Percentiles rank a stretch among this genome's conserved stretches.
These are phyloP conservation scores for Magnolia changhungtana DNA, from an alignment of 164 flowering plant genomes.

Conservation along the genomic window DNA sequence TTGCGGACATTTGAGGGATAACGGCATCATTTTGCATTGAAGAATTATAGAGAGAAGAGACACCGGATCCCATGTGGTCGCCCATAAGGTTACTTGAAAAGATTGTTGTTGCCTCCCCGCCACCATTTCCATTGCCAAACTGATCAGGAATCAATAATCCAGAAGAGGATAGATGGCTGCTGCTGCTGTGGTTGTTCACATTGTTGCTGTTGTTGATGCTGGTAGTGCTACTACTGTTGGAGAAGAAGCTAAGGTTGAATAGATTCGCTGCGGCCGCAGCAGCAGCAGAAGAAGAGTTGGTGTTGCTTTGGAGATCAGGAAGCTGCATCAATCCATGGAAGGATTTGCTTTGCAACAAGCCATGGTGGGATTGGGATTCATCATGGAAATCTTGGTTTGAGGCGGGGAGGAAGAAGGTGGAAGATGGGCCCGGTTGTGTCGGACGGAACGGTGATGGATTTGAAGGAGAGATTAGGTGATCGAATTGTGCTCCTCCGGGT, in stretches of 20 bases:
- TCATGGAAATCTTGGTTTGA: slow-evolving; percentile 38
- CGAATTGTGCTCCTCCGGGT: slow-evolving; percentile 33
- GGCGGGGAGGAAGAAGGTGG: slow-evolving; percentile 33
- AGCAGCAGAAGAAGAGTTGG: slow-evolving; percentile 25
- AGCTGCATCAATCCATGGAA: slow-evolving; percentile 65
- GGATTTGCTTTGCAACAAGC: slow-evolving; percentile 31
- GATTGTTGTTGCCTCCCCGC: slow-evolving; percentile 26
- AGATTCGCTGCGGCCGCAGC: slow-evolving; percentile 30
- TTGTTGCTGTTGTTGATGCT: slow-evolving; percentile 25
- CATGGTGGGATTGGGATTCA: slow-evolving; percentile 32
- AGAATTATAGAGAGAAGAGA: slow-evolving; percentile 34
- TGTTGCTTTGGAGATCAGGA: slow-evolving; percentile 45
- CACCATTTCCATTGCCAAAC: slow-evolving; percentile 30
- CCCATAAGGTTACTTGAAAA: slow-evolving; percentile 40
- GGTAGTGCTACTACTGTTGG: slow-evolving; percentile 29
- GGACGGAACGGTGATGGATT: slow-evolving; percentile 28
- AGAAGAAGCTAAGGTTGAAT: slow-evolving; percentile 54
- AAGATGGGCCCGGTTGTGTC: slow-evolving; percentile 15
- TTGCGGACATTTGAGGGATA: slow-evolving; percentile 72
- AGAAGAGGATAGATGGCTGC: slow-evolving; percentile 23
- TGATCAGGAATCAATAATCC: slow-evolving; percentile 32
- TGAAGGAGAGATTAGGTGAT: slow-evolving; percentile 36
- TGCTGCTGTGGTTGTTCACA: slow-evolving; percentile 16
- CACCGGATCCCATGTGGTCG: slow-evolving; percentile 26
- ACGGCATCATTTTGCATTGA: slow-evolving; percentile 29